phyloP scores from a whole-genome alignment of 495 filamentous ascomycete species.

The Penicillium herquei region DNA sequence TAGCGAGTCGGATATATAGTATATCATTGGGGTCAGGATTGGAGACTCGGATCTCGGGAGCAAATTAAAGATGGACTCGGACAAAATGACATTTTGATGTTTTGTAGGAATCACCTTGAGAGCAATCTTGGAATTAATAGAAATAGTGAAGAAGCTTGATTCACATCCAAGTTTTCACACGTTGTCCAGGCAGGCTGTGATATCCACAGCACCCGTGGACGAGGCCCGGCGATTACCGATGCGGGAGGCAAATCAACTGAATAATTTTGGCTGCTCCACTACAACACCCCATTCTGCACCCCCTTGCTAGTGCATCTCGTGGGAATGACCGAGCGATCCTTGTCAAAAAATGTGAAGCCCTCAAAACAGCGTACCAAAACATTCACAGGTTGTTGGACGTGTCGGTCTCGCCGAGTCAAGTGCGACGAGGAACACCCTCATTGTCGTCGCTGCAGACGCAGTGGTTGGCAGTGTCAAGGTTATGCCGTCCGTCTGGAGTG shows the following conservation, averaged over 20 bases:
- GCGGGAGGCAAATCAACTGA: constrained; percentile 11
- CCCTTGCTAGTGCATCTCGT: not conserved
- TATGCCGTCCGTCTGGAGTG: constrained; percentile 31
- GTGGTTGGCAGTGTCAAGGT: constrained; percentile 42
- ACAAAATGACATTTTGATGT: no score
- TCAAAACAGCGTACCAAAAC: constrained; percentile 26
- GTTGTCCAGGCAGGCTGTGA: not conserved
- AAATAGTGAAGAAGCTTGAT: no score
- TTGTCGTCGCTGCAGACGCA: constrained; percentile 37
- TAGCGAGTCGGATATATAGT: no score
- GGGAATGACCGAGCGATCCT: constrained; percentile 18
- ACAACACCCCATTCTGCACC: constrained; percentile 4
- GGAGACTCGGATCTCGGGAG: no score
- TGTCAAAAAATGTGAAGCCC: constrained; percentile 9
- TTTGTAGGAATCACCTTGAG: no score
- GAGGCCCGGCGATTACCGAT: constrained; percentile 16
- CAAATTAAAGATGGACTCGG: no score
- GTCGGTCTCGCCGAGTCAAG: constrained; percentile 27
- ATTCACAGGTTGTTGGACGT: constrained; percentile 31
- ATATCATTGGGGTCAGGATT: no score
- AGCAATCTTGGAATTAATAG: no score
- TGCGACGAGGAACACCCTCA: constrained; percentile 43
- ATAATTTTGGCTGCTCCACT: constrained; percentile 3
- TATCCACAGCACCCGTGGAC: not conserved
- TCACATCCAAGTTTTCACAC: no score